phyloP scores from a whole-genome alignment of 306 rosid species.

The Inga leiocalycina region DNA sequence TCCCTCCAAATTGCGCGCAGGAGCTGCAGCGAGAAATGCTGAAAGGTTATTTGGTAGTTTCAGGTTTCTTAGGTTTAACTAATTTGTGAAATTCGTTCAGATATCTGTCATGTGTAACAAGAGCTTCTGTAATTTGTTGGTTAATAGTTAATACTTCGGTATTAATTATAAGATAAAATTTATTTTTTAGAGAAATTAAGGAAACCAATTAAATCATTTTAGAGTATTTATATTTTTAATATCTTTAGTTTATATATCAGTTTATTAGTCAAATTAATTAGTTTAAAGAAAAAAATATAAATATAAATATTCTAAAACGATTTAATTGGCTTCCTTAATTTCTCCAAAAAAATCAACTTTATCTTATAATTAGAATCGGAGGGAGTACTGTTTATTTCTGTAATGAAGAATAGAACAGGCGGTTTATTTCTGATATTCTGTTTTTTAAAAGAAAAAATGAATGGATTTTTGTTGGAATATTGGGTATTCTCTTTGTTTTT shows the following conservation, averaged over 20 bases:
- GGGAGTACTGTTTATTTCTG: neutral
- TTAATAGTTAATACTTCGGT: neutral
- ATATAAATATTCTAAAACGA: too few species aligned
- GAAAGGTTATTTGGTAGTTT: neutral
- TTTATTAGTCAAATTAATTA: too few species aligned
- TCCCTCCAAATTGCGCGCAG: conserved; percentile 44
- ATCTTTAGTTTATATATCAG: too few species aligned
- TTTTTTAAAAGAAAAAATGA: neutral
- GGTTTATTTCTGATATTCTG: neutral
- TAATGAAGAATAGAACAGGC: neutral
- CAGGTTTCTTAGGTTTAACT: neutral
- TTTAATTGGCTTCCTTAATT: too few species aligned
- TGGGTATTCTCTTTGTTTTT: too few species aligned
- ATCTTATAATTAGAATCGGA: too few species aligned
- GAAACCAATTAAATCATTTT: too few species aligned
- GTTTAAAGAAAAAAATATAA: too few species aligned
- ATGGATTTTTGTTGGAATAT: neutral
- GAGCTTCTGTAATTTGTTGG: neutral
- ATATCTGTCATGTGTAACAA: neutral
- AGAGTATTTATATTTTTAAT: too few species aligned
- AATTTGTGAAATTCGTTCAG: neutral
- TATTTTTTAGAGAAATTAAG: too few species aligned
- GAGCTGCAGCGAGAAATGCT: conserved; percentile 18
- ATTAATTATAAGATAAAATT: too few species aligned
- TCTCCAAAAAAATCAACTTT: too few species aligned